Evolutionary conservation across 2,329 filamentous ascomycete species (phyloP).

Genomic region (Thelonectria rubi): DNA sequence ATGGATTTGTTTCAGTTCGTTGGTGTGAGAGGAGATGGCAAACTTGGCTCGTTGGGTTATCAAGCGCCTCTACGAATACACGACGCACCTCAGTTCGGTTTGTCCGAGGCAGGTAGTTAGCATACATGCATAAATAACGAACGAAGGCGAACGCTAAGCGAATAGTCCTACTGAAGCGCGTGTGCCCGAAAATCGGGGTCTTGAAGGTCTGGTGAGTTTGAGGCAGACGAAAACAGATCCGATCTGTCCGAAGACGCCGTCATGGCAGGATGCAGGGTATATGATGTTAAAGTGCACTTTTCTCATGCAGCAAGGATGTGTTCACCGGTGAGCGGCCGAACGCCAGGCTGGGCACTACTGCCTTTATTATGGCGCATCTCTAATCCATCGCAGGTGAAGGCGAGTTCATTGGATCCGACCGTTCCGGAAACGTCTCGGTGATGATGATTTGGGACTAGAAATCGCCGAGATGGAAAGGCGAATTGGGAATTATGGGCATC

Average conservation of each 20-base stretch:
- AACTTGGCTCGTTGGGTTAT: constrained; percentile 5
- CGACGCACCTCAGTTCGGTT: background rate
- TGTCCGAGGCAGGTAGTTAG: background rate
- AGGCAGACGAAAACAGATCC: constrained; percentile 7
- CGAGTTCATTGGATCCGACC: constrained; percentile 14
- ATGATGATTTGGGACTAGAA: too few relatives aligned
- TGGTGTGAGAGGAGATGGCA: background rate
- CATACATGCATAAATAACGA: background rate
- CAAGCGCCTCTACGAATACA: background rate
- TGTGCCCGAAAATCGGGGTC: background rate
- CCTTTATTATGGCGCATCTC: background rate
- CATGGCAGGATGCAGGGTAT: background rate
- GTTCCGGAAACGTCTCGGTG: constrained; percentile 8
- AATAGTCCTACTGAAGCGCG: background rate
- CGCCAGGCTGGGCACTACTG: background rate
- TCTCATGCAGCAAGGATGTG: constrained; percentile 4
- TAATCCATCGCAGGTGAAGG: constrained; percentile 4
- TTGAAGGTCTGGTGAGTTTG: background rate
- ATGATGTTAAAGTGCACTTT: background rate
- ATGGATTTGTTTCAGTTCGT: background rate
- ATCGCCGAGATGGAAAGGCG: too few relatives aligned
- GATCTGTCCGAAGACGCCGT: constrained; percentile 2
- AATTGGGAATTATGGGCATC: background rate
- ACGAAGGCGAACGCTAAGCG: background rate
- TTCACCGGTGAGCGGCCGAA: background rate